A percentile compares a stretch with the other conserved stretches of the same genome.
phyloP scores from a whole-genome alignment of 768 basidiomycete genomes.

The Leccinum subgranulosum region DNA sequence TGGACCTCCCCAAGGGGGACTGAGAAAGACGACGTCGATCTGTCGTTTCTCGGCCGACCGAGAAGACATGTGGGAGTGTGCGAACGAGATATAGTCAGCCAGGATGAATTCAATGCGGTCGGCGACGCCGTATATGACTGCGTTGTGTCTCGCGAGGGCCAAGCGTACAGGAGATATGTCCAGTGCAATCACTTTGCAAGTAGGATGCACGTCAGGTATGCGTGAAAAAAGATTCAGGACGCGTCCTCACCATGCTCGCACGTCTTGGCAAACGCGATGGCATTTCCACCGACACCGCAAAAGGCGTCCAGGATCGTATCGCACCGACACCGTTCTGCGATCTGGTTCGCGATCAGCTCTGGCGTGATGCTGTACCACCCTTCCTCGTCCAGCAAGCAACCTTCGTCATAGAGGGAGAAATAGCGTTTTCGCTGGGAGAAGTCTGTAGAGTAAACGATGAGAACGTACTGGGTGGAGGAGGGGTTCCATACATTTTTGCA shows the following conservation, averaged over 20 bases:
- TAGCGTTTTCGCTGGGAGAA: constrained; percentile 80
- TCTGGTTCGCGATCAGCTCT: constrained; percentile 86
- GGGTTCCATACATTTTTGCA: constrained; percentile 68
- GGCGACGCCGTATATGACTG: constrained; percentile 88
- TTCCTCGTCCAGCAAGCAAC: constrained; percentile 87
- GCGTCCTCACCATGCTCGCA: constrained; percentile 80
- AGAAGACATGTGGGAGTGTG: constrained; percentile 43
- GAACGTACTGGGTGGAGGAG: neutral
- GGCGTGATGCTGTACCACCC: constrained; percentile 99
- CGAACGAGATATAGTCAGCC: constrained; percentile 81
- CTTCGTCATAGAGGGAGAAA: constrained; percentile 76
- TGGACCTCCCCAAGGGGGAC: constrained; percentile 96
- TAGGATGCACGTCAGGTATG: neutral
- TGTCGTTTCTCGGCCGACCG: constrained; percentile 37
- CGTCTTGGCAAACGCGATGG: constrained; percentile 94
- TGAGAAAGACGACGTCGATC: constrained; percentile 89
- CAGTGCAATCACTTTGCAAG: constrained; percentile 78
- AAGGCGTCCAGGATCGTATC: constrained; percentile 89
- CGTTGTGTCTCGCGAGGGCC: constrained; percentile 90
- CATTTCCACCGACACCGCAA: constrained; percentile 96
- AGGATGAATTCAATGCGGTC: constrained; percentile 94
- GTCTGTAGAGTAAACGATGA: constrained; percentile 47
- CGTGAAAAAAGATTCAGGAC: neutral
- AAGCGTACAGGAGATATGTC: constrained; percentile 85
- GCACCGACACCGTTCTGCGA: constrained; percentile 88